Conservation (phyloP, 768 basidiomycete species). For the Tylopilus sp. region DNA sequence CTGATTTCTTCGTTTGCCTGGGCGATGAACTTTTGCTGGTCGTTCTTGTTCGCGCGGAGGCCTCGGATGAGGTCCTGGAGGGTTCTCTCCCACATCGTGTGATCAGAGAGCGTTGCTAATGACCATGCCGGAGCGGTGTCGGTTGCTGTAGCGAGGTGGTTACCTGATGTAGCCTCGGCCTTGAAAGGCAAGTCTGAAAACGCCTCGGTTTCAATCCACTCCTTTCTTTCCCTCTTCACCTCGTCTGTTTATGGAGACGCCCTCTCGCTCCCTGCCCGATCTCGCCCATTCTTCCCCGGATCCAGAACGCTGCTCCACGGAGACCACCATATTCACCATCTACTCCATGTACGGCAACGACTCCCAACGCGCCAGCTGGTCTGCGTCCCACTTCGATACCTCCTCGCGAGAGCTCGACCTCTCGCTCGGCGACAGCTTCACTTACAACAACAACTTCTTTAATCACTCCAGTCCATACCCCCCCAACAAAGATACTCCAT, state of each 20-base stretch:
- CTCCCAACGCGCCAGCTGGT: slow-evolving; percentile 45
- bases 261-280: slow-evolving; percentile 34
- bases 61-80: slow-evolving; percentile 95
- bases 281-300: slow-evolving; percentile 27
- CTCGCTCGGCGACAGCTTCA: slow-evolving; percentile 32
- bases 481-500: slow-evolving; percentile 24
- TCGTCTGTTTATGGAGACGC: slow-evolving; percentile 37
- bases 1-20: slow-evolving; percentile 94
- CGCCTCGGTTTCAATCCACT: neutral
- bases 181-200: too few relatives aligned
- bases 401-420: slow-evolving; percentile 37
- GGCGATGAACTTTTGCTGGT: slow-evolving; percentile 88
- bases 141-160: too few relatives aligned
- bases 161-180: too few relatives aligned
- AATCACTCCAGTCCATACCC: slow-evolving; percentile 18
- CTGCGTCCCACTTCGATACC: slow-evolving; percentile 37
- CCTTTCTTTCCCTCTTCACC: neutral
- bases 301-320: slow-evolving; percentile 56
- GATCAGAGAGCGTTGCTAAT: too few relatives aligned
- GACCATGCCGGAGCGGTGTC: too few relatives aligned
- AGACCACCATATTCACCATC: slow-evolving; percentile 77
- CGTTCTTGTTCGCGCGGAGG: slow-evolving; percentile 90
- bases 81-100: slow-evolving; percentile 99
- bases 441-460: slow-evolving; percentile 33
- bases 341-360: slow-evolving; percentile 85